phyloP scores from a whole-genome alignment of 257 asterid species.

The Linderniella brevidens region DNA sequence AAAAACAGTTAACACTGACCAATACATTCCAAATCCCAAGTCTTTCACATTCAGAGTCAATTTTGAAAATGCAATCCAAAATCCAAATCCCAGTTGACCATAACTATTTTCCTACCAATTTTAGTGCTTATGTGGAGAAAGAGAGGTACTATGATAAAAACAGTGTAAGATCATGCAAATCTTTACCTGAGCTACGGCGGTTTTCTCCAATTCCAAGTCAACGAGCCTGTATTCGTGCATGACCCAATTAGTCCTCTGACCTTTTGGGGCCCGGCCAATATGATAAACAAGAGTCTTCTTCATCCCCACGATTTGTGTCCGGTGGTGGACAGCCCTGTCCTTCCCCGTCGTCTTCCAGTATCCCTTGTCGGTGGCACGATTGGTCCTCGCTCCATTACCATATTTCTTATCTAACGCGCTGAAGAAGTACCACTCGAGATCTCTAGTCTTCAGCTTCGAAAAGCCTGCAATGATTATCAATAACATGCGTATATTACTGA shows the following conservation, averaged over 20 bases:
- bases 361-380: slow-evolving; percentile 79
- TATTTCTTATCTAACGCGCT: slow-evolving; percentile 74
- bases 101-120: too few species aligned
- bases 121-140: too few species aligned
- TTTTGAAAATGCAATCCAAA: too few species aligned
- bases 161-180: not conserved
- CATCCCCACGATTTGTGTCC: slow-evolving; percentile 50
- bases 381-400: slow-evolving; percentile 76
- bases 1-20: too few species aligned
- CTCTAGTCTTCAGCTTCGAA: slow-evolving; percentile 71
- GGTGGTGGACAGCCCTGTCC: slow-evolving; percentile 61
- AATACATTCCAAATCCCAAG: too few species aligned
- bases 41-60: too few species aligned
- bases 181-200: slow-evolving; percentile 57
- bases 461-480: slow-evolving; percentile 18
- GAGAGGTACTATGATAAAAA: too few species aligned
- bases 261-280: slow-evolving; percentile 83
- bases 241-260: slow-evolving; percentile 87
- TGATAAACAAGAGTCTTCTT: slow-evolving; percentile 92
- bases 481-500: too few species aligned
- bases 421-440: slow-evolving; percentile 91
- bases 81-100: too few species aligned
- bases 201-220: slow-evolving; percentile 35
- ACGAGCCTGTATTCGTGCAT: slow-evolving; percentile 90
- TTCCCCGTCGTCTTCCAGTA: slow-evolving; percentile 98